Percentiles rank a stretch among this genome's conserved stretches.
phyloP scores from a whole-genome alignment of 2,329 filamentous ascomycete species.

The Botryotinia calthae region DNA sequence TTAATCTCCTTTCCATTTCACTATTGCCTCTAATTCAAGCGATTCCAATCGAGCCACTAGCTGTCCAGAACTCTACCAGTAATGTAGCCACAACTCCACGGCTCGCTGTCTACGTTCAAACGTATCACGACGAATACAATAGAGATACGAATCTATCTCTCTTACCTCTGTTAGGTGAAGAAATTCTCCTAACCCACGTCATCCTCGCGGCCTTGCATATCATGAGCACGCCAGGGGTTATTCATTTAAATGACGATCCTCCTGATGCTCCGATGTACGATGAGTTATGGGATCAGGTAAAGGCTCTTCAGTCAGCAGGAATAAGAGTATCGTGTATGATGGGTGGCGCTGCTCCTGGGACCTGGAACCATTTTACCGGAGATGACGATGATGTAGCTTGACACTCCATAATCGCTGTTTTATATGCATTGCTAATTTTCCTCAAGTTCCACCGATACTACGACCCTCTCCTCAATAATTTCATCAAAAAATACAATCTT shows the following conservation, averaged over 20 bases:
- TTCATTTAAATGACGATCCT: slow-evolving; percentile 24
- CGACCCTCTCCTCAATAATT: slow-evolving; percentile 18
- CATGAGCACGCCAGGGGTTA: background rate
- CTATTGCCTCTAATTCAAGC: slow-evolving; percentile 15
- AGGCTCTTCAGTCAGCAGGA: slow-evolving; percentile 19
- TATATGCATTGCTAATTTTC: background rate
- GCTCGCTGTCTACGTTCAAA: slow-evolving; percentile 20
- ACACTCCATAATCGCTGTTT: background rate
- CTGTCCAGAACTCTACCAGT: background rate
- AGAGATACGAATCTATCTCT: slow-evolving; percentile 15
- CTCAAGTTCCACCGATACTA: slow-evolving; percentile 28
- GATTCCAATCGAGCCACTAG: slow-evolving; percentile 8
- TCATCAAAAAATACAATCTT: slow-evolving; percentile 72
- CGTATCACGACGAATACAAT: slow-evolving; percentile 6
- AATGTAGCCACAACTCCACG: slow-evolving; percentile 11
- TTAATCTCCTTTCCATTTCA: background rate
- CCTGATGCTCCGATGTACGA: slow-evolving; percentile 20
- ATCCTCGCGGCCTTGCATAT: slow-evolving; percentile 21
- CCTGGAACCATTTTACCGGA: slow-evolving; percentile 43
- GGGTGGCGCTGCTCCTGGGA: slow-evolving; percentile 23
- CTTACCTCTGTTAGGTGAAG: slow-evolving; percentile 13
- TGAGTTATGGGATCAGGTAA: slow-evolving; percentile 22
- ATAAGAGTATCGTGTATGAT: slow-evolving; percentile 25
- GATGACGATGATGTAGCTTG: slow-evolving; percentile 10
- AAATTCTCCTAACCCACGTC: slow-evolving; percentile 19